Evolutionary conservation across 495 filamentous ascomycete genomes (phyloP).

Genomic region (Penicillium malachiteum): DNA sequence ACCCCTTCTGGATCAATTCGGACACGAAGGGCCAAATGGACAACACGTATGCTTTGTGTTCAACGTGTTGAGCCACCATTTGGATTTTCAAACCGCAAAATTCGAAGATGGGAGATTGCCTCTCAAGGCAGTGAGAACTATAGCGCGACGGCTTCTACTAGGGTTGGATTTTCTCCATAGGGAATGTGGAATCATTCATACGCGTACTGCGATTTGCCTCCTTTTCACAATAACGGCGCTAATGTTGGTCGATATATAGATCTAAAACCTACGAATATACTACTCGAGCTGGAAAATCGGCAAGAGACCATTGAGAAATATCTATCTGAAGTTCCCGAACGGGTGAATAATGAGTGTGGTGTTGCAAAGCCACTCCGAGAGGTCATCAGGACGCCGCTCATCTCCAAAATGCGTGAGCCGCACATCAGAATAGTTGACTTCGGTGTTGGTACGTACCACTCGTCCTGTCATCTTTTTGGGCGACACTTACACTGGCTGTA

Average conservation of each 20-base stretch:
- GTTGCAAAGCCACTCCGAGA: constrained; percentile 20
- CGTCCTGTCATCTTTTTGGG: constrained; percentile 5
- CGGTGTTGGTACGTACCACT: constrained; percentile 24
- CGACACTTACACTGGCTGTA: constrained; percentile 13
- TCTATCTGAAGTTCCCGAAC: constrained; percentile 18
- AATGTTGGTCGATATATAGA: constrained; percentile 13
- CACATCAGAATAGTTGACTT: constrained; percentile 32
- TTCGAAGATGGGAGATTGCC: constrained; percentile 37
- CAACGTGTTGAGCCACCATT: constrained; percentile 23
- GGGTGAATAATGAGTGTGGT: constrained; percentile 6
- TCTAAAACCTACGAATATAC: constrained; percentile 33
- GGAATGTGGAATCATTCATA: constrained; percentile 88
- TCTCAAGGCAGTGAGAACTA: constrained; percentile 75
- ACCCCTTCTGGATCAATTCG: constrained; percentile 16
- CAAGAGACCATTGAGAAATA: constrained; percentile 17
- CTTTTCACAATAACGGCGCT: constrained; percentile 6
- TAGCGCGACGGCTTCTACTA: constrained; percentile 81
- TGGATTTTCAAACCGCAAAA: constrained; percentile 16
- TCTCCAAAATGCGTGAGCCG: constrained; percentile 19
- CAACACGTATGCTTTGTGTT: constrained; percentile 33
- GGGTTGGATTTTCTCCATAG: constrained; percentile 80
- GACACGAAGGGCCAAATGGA: too few relatives aligned
- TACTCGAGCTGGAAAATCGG: constrained; percentile 22
- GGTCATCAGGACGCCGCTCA: constrained; percentile 23
- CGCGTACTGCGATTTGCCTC: constrained; percentile 57